Percentiles rank a stretch among this genome's conserved stretches.
Conservation (phyloP, 345 rosid species). For the Murraya paniculata region DNA sequence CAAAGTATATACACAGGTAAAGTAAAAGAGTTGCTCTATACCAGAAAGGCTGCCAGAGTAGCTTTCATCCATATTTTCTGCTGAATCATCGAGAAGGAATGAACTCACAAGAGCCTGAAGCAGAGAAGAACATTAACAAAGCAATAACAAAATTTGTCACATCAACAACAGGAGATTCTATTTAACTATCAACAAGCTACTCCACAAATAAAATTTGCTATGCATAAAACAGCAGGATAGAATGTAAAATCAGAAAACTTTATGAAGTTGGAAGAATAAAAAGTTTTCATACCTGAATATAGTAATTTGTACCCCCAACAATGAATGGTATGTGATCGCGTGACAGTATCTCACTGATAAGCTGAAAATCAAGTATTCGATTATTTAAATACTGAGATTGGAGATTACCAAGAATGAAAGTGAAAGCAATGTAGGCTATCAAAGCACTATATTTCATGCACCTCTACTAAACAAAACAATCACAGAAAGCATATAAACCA, state of each 20-base stretch:
- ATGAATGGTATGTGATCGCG: constrained; percentile 75
- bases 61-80: constrained; percentile 36
- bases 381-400: constrained; percentile 2
- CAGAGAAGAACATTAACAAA: not conserved
- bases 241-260: not conserved
- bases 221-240: not conserved
- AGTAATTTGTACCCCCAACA: constrained; percentile 93
- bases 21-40: constrained; percentile 22
- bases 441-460: not conserved
- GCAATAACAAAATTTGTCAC: not conserved
- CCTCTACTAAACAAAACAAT: not conserved
- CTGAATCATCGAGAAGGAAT: constrained; percentile 71
- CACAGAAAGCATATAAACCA: not conserved
- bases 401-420: not conserved
- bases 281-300: constrained; percentile 65
- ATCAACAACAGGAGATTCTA: not conserved
- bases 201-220: not conserved
- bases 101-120: constrained; percentile 77
- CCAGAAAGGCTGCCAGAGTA: constrained; percentile 38
- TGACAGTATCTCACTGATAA: constrained; percentile 62
- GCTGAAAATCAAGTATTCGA: constrained; percentile 42
- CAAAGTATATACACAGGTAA: constrained; percentile 5
- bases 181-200: not conserved
- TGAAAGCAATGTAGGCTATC: not conserved
- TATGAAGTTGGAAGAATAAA: not conserved